Evolutionary conservation across 352 stramenopile genomes (phyloP).

Genomic region (Peronosclerospora sorghi): DNA sequence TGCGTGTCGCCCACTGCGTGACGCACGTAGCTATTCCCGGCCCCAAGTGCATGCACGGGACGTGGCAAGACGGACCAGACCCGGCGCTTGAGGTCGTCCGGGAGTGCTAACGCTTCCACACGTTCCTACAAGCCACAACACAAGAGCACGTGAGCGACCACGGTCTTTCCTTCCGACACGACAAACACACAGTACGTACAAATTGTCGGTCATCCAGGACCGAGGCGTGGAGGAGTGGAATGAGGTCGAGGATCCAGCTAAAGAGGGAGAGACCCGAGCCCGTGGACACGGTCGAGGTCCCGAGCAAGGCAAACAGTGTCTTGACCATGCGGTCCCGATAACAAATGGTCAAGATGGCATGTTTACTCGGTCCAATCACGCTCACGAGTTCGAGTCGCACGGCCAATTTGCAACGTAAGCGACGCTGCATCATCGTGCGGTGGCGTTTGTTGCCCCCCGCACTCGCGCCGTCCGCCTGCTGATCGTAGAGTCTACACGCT

Average conservation of each 20-base stretch:
- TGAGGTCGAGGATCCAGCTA: slow-evolving; percentile 80
- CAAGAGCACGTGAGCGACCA: too few relatives aligned
- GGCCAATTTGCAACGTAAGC: slow-evolving; percentile 60
- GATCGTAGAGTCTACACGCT: slow-evolving; percentile 41
- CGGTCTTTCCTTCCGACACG: too few relatives aligned
- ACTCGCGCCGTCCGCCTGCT: slow-evolving; percentile 10
- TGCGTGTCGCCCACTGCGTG: slow-evolving; percentile 1
- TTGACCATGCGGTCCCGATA: slow-evolving; percentile 81
- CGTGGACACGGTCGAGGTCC: slow-evolving; percentile 47
- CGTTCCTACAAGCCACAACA: slow-evolving; percentile 48
- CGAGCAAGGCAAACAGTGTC: slow-evolving; percentile 64
- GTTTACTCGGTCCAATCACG: slow-evolving; percentile 62
- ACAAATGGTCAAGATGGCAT: slow-evolving; percentile 66
- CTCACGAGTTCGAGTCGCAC: slow-evolving; percentile 68
- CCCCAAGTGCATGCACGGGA: slow-evolving; percentile 21
- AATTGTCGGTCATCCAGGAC: slow-evolving; percentile 68
- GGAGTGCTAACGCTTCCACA: slow-evolving; percentile 48
- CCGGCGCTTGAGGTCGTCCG: slow-evolving; percentile 42
- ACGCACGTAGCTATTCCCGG: slow-evolving; percentile 19
- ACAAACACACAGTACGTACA: slow-evolving; percentile 32
- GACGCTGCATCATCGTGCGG: slow-evolving; percentile 32
- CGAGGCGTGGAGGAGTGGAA: slow-evolving; percentile 62
- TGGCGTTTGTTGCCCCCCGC: too few relatives aligned
- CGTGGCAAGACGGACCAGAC: slow-evolving; percentile 66
- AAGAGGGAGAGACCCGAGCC: slow-evolving; percentile 66